phyloP scores from a whole-genome alignment of 1,139 yeast genomes.

The Scheffersomyces lignicola region DNA sequence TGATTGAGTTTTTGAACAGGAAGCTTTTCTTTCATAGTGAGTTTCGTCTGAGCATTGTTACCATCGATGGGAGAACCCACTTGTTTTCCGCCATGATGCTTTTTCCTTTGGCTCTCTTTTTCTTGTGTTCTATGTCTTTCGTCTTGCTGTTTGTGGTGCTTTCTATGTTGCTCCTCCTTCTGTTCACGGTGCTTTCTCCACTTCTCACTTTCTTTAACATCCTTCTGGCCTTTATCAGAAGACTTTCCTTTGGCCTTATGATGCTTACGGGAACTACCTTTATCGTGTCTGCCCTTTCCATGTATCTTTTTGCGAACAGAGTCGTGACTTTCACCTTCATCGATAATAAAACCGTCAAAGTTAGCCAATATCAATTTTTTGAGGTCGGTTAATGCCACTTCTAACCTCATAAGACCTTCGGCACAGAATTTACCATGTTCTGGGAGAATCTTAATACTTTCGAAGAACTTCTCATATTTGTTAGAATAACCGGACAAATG shows the following conservation, averaged over 20 bases:
- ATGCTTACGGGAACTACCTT: too few species aligned
- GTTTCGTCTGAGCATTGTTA: too few species aligned
- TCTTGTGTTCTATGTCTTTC: conserved; percentile 2
- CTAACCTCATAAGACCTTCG: neutral
- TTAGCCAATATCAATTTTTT: neutral
- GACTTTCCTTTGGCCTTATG: neutral
- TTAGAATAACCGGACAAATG: neutral
- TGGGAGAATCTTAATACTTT: conserved; percentile 1
- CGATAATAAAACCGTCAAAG: too few species aligned
- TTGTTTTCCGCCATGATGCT: conserved; percentile 1
- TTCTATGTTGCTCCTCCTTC: neutral
- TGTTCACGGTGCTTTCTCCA: conserved; percentile 2
- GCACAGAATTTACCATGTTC: conserved; percentile 1
- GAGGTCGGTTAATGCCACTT: neutral
- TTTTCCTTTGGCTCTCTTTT: conserved; percentile 1
- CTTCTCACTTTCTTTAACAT: too few species aligned
- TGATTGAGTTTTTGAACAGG: too few species aligned
- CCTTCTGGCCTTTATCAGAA: neutral
- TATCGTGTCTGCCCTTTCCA: too few species aligned
- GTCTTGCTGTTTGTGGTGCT: neutral
- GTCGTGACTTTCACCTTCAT: too few species aligned
- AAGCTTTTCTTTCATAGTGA: too few species aligned
- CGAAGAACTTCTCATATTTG: conserved; percentile 3
- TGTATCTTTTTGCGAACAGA: too few species aligned
- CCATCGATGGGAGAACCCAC: too few species aligned